Base-by-base conservation (phyloP, 2,329 filamentous ascomycete species). In the Exophiala lecanii-corni region DNA sequence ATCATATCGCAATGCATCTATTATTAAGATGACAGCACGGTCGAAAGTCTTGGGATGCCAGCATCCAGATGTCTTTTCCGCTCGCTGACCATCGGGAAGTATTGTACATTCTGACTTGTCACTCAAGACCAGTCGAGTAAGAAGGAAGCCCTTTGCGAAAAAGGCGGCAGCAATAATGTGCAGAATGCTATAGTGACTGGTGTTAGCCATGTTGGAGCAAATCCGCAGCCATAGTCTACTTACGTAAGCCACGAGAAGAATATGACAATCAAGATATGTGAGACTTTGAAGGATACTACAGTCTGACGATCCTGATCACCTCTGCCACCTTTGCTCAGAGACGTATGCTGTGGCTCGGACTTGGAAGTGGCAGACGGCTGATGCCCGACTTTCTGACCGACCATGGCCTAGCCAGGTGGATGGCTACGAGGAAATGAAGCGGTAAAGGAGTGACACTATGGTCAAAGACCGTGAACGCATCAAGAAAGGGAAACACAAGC, bases 21-120 rank as follows among this genome's bases (percentile, higher is more conserved):
- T 84, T 38, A 98, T 71, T 43, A 98, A 78, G 17, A 98, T 77
- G 35, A 98, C 82, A 9, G 91, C 89, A 62, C 89, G 92, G 50
- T 94, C 79, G 61, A 97, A 98, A 2, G 81, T 86, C 69, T 88
- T 94, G 23, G 89, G 87, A 62, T 97, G 89, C 92, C 92, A 98
- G 74, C 92, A 98, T 53, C 92, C 92, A 44, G 75, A 72, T 16
- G 78, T 63, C 16, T 65, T 63, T 28, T 68, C 67, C 2, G 66
- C 55, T 13, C 54, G 57, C 45, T 69, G n/a, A 16, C 44, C 53
- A 63, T 58, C 47, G 17, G 92, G 91, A 37, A 86, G 80, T 31
- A 71, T 65, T 9, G 71, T 68, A 63, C 86, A 92, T 45, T 72
- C 73, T 9, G 86, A 89, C 61, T 82, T 84, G 57, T 88, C 78